Evolutionary conservation across 177 flowering plant genomes (phyloP).

Genomic region (Telopea speciosissima): DNA sequence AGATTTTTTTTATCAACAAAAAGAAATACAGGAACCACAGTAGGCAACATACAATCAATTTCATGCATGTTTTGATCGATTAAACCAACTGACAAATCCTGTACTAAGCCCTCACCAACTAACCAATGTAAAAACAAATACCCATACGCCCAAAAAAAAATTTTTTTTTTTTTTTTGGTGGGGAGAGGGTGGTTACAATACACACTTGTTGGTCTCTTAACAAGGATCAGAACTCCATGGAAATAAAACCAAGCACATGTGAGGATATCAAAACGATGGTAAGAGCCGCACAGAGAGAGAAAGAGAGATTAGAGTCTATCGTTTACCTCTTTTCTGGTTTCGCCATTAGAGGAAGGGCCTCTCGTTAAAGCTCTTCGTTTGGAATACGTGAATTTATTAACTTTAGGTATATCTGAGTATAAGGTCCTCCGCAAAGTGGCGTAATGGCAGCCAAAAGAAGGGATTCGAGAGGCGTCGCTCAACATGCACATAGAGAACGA

Average conservation of each 20-base stretch:
- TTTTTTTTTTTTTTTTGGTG: too few relatives aligned
- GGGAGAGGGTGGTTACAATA: neutral
- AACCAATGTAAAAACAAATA: neutral
- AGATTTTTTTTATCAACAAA: too few relatives aligned
- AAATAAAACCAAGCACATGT: neutral
- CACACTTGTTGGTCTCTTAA: neutral
- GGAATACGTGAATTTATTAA: constrained; percentile 11
- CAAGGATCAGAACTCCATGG: constrained; percentile 1
- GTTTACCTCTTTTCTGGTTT: constrained; percentile 30
- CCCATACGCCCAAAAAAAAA: too few relatives aligned
- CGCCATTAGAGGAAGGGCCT: constrained; percentile 13
- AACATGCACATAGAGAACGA: constrained; percentile 40
- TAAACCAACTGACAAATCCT: neutral
- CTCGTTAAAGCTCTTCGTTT: constrained; percentile 14
- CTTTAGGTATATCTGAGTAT: neutral
- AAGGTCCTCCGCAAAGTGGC: constrained; percentile 19
- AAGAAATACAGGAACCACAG: too few relatives aligned
- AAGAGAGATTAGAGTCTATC: neutral
- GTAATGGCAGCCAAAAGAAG: constrained; percentile 21
- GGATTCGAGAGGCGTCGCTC: constrained; percentile 21
- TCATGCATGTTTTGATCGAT: too few relatives aligned
- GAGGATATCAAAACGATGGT: neutral
- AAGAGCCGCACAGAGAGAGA: neutral
- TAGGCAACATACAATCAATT: too few relatives aligned
- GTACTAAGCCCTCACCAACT: neutral